Evolutionary conservation across 2,329 filamentous ascomycete species (phyloP).

Genomic region (Cladophialophora carrionii): DNA sequence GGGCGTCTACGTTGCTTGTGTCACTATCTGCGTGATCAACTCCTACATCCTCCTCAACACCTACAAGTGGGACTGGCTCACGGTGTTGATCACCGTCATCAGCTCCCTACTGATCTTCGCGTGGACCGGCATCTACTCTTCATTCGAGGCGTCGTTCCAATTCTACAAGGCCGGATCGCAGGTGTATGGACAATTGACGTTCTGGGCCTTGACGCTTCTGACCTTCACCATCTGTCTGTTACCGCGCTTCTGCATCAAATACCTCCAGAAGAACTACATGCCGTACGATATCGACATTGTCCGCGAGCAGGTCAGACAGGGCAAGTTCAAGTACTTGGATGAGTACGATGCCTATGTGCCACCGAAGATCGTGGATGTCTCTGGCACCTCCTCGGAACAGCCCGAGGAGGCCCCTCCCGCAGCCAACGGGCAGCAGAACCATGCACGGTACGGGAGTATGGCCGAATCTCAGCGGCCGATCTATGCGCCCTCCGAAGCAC

Average conservation of each 20-base stretch:
- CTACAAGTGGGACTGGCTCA: slow-evolving; percentile 98
- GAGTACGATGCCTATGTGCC: slow-evolving; percentile 57
- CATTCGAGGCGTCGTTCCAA: slow-evolving; percentile 59
- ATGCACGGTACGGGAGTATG: slow-evolving; percentile 54
- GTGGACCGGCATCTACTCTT: slow-evolving; percentile 89
- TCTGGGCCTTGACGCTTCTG: slow-evolving; percentile 83
- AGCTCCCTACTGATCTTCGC: slow-evolving; percentile 89
- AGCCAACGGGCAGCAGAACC: slow-evolving; percentile 43
- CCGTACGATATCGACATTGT: slow-evolving; percentile 94
- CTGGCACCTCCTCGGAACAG: slow-evolving; percentile 62
- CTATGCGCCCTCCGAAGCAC: slow-evolving; percentile 85
- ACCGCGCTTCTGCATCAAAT: slow-evolving; percentile 84
- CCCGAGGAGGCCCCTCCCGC: slow-evolving; percentile 50
- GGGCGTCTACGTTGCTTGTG: slow-evolving; percentile 82
- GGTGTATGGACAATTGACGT: slow-evolving; percentile 77
- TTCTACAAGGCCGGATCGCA: slow-evolving; percentile 80
- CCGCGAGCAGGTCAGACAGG: slow-evolving; percentile 83
- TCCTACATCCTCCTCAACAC: slow-evolving; percentile 93
- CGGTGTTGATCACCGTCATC: slow-evolving; percentile 76
- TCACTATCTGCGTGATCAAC: slow-evolving; percentile 86
- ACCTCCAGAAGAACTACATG: slow-evolving; percentile 89
- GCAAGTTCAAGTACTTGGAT: slow-evolving; percentile 76
- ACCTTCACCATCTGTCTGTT: slow-evolving; percentile 81
- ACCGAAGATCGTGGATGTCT: slow-evolving; percentile 53
- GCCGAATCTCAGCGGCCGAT: slow-evolving; percentile 91